Evolutionary conservation across 805 yeast species (phyloP).

Genomic region (Diddensiella caesifluorescens): DNA sequence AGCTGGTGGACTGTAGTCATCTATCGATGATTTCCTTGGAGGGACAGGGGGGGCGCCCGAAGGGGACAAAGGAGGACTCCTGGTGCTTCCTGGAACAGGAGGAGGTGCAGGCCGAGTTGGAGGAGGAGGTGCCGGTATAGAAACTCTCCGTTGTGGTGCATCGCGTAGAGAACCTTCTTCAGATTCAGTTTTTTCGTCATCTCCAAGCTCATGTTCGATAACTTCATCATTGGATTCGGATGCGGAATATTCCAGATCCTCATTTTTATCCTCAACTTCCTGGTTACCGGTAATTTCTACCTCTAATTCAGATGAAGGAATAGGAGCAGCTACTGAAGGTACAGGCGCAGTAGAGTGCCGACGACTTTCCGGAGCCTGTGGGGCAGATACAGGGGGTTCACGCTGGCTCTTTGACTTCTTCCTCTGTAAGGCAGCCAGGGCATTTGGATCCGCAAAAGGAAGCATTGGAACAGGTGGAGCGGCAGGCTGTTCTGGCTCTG

Average conservation of each 20-base stretch:
- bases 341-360: too few relatives aligned
- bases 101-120: constrained; percentile 18
- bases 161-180: constrained; percentile 18
- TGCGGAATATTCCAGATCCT: too few relatives aligned
- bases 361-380: too few relatives aligned
- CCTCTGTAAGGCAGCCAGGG: constrained; percentile 24
- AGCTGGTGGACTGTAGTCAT: neutral
- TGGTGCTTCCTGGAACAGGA: constrained; percentile 17
- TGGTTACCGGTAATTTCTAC: constrained; percentile 5
- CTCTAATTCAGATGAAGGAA: constrained; percentile 1
- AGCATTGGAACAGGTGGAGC: constrained; percentile 47
- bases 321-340: constrained; percentile 6
- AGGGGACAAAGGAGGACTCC: constrained; percentile 10
- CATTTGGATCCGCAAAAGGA: constrained; percentile 44
- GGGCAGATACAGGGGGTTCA: constrained; percentile 12
- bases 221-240: constrained; percentile 11
- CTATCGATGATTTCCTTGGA: constrained; percentile 2
- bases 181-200: constrained; percentile 27
- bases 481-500: constrained; percentile 20
- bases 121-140: constrained; percentile 1
- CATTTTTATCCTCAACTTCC: neutral
- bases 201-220: constrained; percentile 25
- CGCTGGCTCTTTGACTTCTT: constrained; percentile 13
- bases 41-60: constrained; percentile 9
- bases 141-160: constrained; percentile 9